phyloP scores from a whole-genome alignment of 2,329 filamentous ascomycete genomes.

The Penicillium sp. region DNA sequence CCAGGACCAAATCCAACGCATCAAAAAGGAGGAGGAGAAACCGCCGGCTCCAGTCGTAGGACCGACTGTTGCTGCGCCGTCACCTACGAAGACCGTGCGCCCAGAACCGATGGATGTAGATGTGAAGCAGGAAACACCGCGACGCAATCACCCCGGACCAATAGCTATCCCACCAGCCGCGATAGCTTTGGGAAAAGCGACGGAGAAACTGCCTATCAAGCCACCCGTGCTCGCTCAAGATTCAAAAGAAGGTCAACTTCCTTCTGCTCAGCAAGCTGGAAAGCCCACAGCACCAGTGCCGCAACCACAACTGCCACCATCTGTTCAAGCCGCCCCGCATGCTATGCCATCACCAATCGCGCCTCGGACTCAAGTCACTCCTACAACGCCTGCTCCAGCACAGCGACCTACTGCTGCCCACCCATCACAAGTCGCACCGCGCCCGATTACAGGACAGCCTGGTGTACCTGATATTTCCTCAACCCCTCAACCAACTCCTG shows the following conservation, averaged over 20 bases:
- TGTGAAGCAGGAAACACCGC: constrained; percentile 23
- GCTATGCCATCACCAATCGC: constrained; percentile 21
- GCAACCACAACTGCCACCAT: constrained; percentile 13
- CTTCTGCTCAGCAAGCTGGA: constrained; percentile 5
- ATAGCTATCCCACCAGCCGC: constrained; percentile 1
- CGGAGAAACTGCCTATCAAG: background rate
- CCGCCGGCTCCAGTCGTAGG: constrained; percentile 26
- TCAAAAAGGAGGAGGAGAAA: constrained; percentile 63
- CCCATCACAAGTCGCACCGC: constrained; percentile 28
- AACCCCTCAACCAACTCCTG: constrained; percentile 20
- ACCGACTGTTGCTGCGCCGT: background rate
- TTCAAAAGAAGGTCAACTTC: constrained; percentile 1
- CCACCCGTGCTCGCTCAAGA: constrained; percentile 2
- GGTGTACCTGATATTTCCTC: constrained; percentile 10
- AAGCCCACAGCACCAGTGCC: constrained; percentile 3
- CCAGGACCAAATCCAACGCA: constrained; percentile 66
- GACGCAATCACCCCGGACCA: constrained; percentile 5
- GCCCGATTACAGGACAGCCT: constrained; percentile 17
- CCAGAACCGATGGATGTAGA: constrained; percentile 30
- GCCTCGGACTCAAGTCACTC: constrained; percentile 18
- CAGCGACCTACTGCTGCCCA: constrained; percentile 20
- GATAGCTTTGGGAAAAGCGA: background rate
- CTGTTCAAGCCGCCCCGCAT: constrained; percentile 22
- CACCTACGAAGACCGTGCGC: constrained; percentile 10
- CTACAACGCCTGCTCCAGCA: constrained; percentile 19